These are phyloP conservation scores for Fusarium sp. DNA, from an alignment of 2,329 filamentous ascomycete genomes.

Conservation along the genomic window DNA sequence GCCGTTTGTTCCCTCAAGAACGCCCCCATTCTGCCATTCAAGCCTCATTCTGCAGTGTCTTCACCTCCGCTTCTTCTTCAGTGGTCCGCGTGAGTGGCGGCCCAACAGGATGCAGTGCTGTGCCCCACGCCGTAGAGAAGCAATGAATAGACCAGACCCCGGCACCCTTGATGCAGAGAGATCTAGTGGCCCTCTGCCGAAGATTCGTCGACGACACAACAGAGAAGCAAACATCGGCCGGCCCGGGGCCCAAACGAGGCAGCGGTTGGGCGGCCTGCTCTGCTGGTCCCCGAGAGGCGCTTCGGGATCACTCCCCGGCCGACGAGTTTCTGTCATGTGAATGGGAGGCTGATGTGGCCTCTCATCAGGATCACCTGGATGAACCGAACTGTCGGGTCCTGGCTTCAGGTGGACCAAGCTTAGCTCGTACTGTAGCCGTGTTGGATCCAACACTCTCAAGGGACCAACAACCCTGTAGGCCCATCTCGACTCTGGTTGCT, in stretches of 20 bases:
- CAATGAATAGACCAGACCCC: neutral
- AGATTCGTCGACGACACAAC: neutral
- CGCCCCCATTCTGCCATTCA: slow-evolving; percentile 4
- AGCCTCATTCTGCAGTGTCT: slow-evolving; percentile 26
- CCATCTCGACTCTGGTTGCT: slow-evolving; percentile 9
- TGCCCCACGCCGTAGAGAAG: neutral
- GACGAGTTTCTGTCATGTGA: slow-evolving; percentile 41
- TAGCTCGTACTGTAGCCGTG: slow-evolving; percentile 9
- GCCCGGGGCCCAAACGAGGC: neutral
- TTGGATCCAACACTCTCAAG: slow-evolving; percentile 23
- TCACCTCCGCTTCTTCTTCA: slow-evolving; percentile 11
- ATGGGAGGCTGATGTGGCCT: slow-evolving; percentile 36
- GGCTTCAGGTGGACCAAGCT: slow-evolving; percentile 19
- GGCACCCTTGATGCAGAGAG: slow-evolving; percentile 1
- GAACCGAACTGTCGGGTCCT: slow-evolving; percentile 43
- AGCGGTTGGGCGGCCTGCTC: slow-evolving; percentile 6
- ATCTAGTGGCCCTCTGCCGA: slow-evolving; percentile 11
- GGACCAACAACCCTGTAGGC: neutral
- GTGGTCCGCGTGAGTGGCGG: slow-evolving; percentile 6
- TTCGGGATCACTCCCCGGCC: slow-evolving; percentile 35
- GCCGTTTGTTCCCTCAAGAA: slow-evolving; percentile 20
- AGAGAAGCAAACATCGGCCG: slow-evolving; percentile 9
- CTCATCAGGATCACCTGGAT: slow-evolving; percentile 33
- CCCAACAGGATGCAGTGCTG: slow-evolving; percentile 14
- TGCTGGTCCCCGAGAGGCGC: slow-evolving; percentile 5